Evolutionary conservation across 1,284 basidiomycete genomes (phyloP).

Genomic region (Cryptococcus neoformans): DNA sequence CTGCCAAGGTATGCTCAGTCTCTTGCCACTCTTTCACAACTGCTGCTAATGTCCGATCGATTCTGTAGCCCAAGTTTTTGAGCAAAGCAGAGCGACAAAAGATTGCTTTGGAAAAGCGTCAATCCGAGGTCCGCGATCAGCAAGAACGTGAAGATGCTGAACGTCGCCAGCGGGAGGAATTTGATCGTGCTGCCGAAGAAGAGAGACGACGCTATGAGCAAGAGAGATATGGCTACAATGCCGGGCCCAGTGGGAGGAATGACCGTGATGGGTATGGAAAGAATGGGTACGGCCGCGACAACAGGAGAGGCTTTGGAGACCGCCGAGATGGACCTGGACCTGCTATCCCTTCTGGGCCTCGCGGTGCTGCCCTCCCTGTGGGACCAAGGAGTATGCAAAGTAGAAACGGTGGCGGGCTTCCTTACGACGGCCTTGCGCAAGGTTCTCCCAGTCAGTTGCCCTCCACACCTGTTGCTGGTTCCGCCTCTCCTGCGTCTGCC

Average conservation of each 20-base stretch:
- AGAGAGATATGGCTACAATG: conserved; percentile 35
- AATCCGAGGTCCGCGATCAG: conserved; percentile 68
- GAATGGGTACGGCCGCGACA: conserved; percentile 5
- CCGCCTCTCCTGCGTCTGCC: conserved; percentile 14
- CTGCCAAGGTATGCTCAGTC: conserved; percentile 64
- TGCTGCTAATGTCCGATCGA: conserved; percentile 3
- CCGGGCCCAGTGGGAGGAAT: conserved; percentile 4
- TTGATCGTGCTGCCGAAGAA: conserved; percentile 66
- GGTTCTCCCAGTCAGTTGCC: neutral
- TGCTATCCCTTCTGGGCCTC: conserved; percentile 22
- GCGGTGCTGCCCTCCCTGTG: conserved; percentile 21
- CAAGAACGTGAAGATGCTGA: conserved; percentile 28
- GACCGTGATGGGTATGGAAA: conserved; percentile 5
- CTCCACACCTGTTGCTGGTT: conserved; percentile 9
- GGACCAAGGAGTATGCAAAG: conserved; percentile 25
- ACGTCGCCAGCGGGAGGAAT: conserved; percentile 21
- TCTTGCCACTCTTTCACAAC: neutral
- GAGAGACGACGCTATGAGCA: conserved; percentile 55
- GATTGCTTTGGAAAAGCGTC: conserved; percentile 80
- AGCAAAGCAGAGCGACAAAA: conserved; percentile 50
- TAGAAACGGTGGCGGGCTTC: conserved; percentile 3
- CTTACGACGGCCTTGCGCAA: conserved; percentile 11
- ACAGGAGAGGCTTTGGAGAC: conserved; percentile 1
- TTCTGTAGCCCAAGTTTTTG: conserved; percentile 29
- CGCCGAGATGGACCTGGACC: conserved; percentile 6